Conservation (phyloP, 306 rosid species). For the Parietaria judaica region DNA sequence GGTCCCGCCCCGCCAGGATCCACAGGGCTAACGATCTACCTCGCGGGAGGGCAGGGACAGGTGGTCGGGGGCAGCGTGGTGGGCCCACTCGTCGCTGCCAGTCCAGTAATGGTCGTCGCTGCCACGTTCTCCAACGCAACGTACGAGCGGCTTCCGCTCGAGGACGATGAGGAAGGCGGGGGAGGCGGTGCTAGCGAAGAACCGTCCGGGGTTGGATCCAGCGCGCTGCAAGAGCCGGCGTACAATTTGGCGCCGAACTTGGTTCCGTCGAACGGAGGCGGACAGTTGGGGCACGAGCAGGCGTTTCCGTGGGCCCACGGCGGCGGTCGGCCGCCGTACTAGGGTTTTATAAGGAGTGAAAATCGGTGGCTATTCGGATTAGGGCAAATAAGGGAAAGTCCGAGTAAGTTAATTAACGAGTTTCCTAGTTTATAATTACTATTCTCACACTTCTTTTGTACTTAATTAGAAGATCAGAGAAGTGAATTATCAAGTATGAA, state of each 20-base stretch:
- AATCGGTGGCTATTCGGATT: background rate
- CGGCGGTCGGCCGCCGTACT: conserved; percentile 48
- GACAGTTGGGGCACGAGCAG: conserved; percentile 55
- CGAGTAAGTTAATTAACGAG: background rate
- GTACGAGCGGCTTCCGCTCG: conserved; percentile 66
- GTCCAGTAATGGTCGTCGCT: conserved; percentile 70
- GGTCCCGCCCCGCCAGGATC: conserved; percentile 62
- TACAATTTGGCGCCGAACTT: conserved; percentile 43
- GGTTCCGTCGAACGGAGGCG: conserved; percentile 40
- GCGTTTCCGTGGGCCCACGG: conserved; percentile 64
- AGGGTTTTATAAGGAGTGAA: background rate
- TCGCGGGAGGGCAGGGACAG: conserved; percentile 73
- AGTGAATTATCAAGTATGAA: background rate
- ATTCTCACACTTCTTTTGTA: background rate
- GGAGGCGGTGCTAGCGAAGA: conserved; percentile 26
- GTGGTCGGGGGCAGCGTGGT: conserved; percentile 71
- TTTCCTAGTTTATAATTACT: background rate
- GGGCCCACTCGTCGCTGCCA: conserved; percentile 61
- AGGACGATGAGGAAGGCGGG: conserved; percentile 44
- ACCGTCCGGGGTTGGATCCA: conserved; percentile 27
- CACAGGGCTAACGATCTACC: conserved; percentile 62
- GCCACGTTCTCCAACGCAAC: conserved; percentile 78
- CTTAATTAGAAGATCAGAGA: background rate
- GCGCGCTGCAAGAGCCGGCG: conserved; percentile 31
- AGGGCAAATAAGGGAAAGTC: background rate